Evolutionary conservation across 2,329 filamentous ascomycete species (phyloP).

Genomic region (Seiridium unicorne): DNA sequence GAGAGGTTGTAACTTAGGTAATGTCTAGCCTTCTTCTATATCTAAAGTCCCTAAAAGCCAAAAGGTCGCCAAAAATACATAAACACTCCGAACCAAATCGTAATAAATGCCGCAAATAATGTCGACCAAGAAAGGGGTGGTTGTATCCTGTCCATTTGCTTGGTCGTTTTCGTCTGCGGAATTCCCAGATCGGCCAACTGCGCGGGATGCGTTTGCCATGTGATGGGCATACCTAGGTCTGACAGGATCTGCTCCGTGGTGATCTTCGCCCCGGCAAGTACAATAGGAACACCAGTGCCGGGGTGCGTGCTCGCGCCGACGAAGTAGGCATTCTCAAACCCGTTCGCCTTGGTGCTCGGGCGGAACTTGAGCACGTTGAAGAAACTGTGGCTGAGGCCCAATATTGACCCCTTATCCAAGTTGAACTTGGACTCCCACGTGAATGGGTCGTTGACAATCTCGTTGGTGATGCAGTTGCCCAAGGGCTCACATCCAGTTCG

Average conservation of each 20-base stretch:
- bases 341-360: slow-evolving; percentile 53
- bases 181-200: slow-evolving; percentile 18
- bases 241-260: slow-evolving; percentile 42
- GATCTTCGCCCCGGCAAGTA: slow-evolving; percentile 67
- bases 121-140: not conserved
- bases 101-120: not conserved
- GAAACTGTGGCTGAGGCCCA: slow-evolving; percentile 70
- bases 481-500: slow-evolving; percentile 58
- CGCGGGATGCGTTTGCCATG: slow-evolving; percentile 24
- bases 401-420: slow-evolving; percentile 71
- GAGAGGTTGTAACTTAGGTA: no score
- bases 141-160: slow-evolving; percentile 8
- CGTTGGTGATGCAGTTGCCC: slow-evolving; percentile 49
- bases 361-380: slow-evolving; percentile 71
- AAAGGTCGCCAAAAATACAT: slow-evolving; percentile 3
- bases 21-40: no score
- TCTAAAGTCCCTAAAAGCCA: not conserved
- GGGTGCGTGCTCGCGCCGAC: slow-evolving; percentile 76
- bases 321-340: slow-evolving; percentile 59
- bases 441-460: slow-evolving; percentile 64
- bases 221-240: slow-evolving; percentile 26
- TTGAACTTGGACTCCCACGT: slow-evolving; percentile 70
- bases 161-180: slow-evolving; percentile 14
- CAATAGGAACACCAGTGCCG: slow-evolving; percentile 73
- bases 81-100: not conserved